phyloP scores from a whole-genome alignment of 2,329 filamentous ascomycete species.

The Polytolypa hystricis region DNA sequence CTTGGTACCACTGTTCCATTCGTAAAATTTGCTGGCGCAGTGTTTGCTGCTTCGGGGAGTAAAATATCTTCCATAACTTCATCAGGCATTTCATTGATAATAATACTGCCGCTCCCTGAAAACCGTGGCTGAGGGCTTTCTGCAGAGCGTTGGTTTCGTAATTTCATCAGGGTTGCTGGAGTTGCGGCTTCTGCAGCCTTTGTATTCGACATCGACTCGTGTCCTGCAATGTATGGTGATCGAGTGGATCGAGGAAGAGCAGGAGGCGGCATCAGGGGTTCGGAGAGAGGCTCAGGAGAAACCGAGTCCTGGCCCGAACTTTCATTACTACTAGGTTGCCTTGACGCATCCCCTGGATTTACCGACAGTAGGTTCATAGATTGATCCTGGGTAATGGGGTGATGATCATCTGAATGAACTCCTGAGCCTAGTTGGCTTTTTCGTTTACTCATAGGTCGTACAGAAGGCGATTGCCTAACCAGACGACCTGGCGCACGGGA shows the following conservation, averaged over 20 bases:
- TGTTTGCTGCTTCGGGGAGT: conserved; percentile 60
- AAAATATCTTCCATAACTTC: conserved; percentile 54
- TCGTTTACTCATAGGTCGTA: conserved; percentile 28
- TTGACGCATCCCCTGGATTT: conserved; percentile 18
- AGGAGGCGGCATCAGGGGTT: conserved; percentile 40
- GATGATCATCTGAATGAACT: conserved; percentile 24
- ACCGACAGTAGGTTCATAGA: conserved; percentile 11
- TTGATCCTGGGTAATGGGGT: conserved; percentile 26
- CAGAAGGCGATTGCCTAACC: conserved; percentile 34
- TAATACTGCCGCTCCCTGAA: conserved; percentile 22
- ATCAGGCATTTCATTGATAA: conserved; percentile 37
- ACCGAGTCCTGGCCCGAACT: conserved; percentile 38
- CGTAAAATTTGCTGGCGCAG: conserved; percentile 36
- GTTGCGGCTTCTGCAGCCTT: conserved; percentile 55
- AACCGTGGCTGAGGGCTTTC: conserved; percentile 29
- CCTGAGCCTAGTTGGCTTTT: conserved; percentile 21
- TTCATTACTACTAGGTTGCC: conserved; percentile 30
- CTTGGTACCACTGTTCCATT: conserved; percentile 38
- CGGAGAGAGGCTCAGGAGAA: conserved; percentile 39
- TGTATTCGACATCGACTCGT: conserved; percentile 18
- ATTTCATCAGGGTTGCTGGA: conserved; percentile 76
- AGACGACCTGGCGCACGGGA: conserved; percentile 25
- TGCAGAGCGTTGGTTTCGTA: conserved; percentile 41
- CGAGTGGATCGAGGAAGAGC: conserved; percentile 32
- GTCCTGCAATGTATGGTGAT: conserved; percentile 29